phyloP scores from a whole-genome alignment of 371 early-diverging fungal species.

The Mucor velutinosus region DNA sequence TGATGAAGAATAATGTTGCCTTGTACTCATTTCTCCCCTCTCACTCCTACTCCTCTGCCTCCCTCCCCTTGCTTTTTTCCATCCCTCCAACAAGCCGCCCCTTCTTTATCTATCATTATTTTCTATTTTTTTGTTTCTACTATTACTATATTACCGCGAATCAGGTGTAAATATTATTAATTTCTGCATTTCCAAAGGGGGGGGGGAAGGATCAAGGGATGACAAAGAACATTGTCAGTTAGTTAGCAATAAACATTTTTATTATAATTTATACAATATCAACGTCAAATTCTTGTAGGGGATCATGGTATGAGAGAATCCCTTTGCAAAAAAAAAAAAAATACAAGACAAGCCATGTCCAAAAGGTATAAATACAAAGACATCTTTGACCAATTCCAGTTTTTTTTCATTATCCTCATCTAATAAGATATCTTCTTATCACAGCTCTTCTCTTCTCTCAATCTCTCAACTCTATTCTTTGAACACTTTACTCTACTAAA shows the following conservation, averaged over 20 bases:
- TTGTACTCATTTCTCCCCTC: background rate
- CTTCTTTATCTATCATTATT: conserved; percentile 5
- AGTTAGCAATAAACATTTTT: conserved; percentile 5
- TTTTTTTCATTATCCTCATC: conserved; percentile 3
- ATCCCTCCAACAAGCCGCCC: background rate
- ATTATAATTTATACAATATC: background rate
- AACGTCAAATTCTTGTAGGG: conserved; percentile 2
- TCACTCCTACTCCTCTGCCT: background rate
- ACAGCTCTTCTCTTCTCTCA: background rate
- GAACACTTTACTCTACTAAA: background rate
- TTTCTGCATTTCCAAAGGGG: conserved; percentile 11
- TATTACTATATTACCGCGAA: conserved; percentile 4
- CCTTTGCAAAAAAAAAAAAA: background rate
- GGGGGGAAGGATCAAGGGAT: background rate
- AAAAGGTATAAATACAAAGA: conserved; percentile 5
- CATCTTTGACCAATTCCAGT: background rate
- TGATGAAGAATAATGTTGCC: conserved; percentile 14
- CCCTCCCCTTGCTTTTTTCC: background rate
- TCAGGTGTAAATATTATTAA: conserved; percentile 10
- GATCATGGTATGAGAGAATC: background rate
- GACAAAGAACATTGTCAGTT: background rate
- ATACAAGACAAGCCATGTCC: background rate
- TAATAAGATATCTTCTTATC: background rate
- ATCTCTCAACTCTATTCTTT: background rate
- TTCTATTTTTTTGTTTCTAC: background rate